Base-by-base conservation (phyloP, 495 filamentous ascomycete genomes). In the Xylaria palmicola region DNA sequence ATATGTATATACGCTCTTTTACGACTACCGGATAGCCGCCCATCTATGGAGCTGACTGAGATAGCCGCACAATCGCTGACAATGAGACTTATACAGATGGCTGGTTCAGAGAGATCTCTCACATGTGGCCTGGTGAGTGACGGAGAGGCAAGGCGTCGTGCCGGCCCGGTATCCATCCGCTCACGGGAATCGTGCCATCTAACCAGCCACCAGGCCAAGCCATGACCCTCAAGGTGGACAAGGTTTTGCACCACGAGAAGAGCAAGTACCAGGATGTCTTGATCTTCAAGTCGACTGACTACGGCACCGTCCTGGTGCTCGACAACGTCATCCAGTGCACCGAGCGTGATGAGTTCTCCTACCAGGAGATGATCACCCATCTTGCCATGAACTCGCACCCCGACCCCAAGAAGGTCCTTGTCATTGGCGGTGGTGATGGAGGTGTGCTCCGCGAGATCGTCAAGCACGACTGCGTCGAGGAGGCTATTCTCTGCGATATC, bases 341-440 rank as follows among this genome's bases (percentile, higher is more conserved):
- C 58, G 94, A 98, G 86, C 85, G 92, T 41, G 95, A 99, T 73
- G 95, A 99, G 82, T 98, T 98, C 83, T 88, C 91, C 78, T 98
- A 98, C 86, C 95, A 99, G 81, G 95, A 99, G 86, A 99, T 99
- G 94, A 99, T 99, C 80, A 91, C 94, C 60, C 92, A 99, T 79
- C 84, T 98, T 54, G 94, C 91, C 77, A 93, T 99, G 90, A 95
- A 95, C 85, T 91, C 94, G 24, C 94, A 98, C 85, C 95, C 93
- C 65, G 85, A 94, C 81, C 94, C 94, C 68, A 92, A 97, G 87
- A 93, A 92, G 80, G 93, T 98, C 53, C 87, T 99, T 37, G 94
- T 99, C 75, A 97, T 98, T 68, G 94, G 94, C 56, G 94, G 93
- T 67, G 94, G 95, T 69, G 94, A 97, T 71, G 94, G 94, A 54